Conservation (phyloP, 2,329 filamentous ascomycete genomes). For the Trichoderma sp. region DNA sequence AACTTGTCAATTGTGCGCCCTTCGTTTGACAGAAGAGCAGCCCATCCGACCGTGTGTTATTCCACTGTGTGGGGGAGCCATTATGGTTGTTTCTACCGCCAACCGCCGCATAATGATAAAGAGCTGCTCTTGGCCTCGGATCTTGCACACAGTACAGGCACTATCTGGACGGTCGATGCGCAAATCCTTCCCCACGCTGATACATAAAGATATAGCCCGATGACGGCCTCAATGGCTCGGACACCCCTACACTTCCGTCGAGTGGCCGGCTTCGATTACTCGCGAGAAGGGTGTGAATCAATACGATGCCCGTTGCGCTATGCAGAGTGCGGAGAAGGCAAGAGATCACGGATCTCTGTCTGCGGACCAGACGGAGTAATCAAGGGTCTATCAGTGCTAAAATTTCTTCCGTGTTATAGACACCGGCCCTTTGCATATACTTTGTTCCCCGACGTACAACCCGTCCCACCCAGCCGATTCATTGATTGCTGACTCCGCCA, state of each 20-base stretch:
- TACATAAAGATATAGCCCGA: slow-evolving; percentile 8
- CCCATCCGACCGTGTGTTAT: neutral
- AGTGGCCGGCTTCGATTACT: neutral
- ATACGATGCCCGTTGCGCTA: neutral
- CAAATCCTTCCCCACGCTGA: slow-evolving; percentile 9
- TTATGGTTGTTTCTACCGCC: neutral
- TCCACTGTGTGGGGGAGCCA: slow-evolving; percentile 10
- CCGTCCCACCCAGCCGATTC: neutral
- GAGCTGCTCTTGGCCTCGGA: neutral
- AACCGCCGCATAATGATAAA: neutral
- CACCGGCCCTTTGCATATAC: neutral
- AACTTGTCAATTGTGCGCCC: slow-evolving; percentile 39
- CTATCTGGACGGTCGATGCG: neutral
- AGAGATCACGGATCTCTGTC: neutral
- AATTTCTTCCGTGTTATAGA: neutral
- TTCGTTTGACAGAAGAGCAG: slow-evolving; percentile 35
- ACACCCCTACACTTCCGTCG: neutral
- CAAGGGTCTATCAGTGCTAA: neutral
- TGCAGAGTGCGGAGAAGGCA: slow-evolving; percentile 8
- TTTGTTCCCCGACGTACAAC: neutral
- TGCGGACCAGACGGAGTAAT: neutral
- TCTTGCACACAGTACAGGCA: neutral
- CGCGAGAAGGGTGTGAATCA: neutral
- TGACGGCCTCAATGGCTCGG: slow-evolving; percentile 4
- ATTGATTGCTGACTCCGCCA: neutral